Percentiles rank a stretch among this genome's conserved stretches.
Conservation (phyloP, 2,329 filamentous ascomycete species). For the Xylaria sp. region DNA sequence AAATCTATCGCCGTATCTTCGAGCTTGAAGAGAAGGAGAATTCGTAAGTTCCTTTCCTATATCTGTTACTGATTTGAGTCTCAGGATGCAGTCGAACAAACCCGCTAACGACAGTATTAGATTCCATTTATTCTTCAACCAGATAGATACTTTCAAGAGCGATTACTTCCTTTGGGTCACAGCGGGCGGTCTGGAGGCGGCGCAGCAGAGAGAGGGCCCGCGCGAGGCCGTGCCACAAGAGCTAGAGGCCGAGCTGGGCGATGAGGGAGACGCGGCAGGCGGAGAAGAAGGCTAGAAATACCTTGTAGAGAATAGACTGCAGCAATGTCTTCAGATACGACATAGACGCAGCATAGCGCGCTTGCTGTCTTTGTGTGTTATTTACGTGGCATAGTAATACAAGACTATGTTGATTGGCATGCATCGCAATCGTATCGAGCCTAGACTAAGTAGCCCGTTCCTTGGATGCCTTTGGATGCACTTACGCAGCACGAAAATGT, state of each 20-base stretch:
- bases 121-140: constrained; percentile 79
- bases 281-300: constrained; percentile 45
- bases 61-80: no score
- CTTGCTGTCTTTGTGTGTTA: no score
- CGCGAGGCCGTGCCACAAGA: constrained; percentile 48
- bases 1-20: constrained; percentile 94
- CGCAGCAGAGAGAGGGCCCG: constrained; percentile 54
- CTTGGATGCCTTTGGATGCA: background rate
- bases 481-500: background rate
- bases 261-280: constrained; percentile 60
- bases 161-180: constrained; percentile 78
- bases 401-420: background rate
- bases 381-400: background rate
- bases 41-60: constrained; percentile 63
- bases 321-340: background rate
- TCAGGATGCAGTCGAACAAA: background rate
- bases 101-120: constrained; percentile 47
- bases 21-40: constrained; percentile 86
- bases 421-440: background rate
- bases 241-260: constrained; percentile 53
- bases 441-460: background rate
- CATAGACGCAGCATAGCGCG: background rate
- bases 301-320: background rate
- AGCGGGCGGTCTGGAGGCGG: constrained; percentile 68
- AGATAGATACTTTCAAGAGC: constrained; percentile 75